Base-by-base conservation (phyloP, 495 filamentous ascomycete species). In the Trichoderma orchidacearum region DNA sequence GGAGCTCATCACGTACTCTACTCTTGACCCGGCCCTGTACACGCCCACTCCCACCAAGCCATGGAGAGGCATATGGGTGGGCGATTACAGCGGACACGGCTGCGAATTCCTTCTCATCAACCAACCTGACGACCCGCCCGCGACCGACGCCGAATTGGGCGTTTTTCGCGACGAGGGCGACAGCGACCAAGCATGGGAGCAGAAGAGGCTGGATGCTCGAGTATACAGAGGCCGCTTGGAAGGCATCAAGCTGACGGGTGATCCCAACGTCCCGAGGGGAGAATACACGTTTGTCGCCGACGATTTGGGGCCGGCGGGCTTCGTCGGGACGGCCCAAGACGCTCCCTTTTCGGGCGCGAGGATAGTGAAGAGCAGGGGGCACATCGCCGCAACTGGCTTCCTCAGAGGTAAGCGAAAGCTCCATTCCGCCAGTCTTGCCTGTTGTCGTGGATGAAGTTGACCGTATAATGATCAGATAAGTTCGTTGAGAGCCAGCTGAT, bases 221-320 rank as follows among this genome's bases (percentile, higher is more conserved):
- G 62, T 74, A 0, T 80, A 80, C 61, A 69, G 68, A 15, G 88
- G 87, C 12, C 71, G 80, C 17, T 59, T 96, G 4, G 81, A 88
- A 61, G 91, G 85, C 0, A 80, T 96, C 64, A 97, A 97, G 64
- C 71, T 97, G 30, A 97, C 91, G 0, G 92, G 92, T 2, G 91
- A 97, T 61, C 79, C 81, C 0, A 93, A 96, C 60, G 81, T 97
- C 21, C 92, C 90, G 5, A 78, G 90, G 35, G 92, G 92, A 15
- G 84, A 95, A 63, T 80, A 80, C 58, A 86, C 88, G 0, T 96
- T 91, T 64, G 71, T 85, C 5, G 83, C 84, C 0, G 78, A 88
- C 21, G 88, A 96, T 62, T 81, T 95, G 29, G 84, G 86, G 0
- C 69, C 75, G 0, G 67, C 58, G 2, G 89, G 87, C 8, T 73